phyloP scores from a whole-genome alignment of 1,284 basidiomycete genomes.

The Paramarasmius palmivorus region DNA sequence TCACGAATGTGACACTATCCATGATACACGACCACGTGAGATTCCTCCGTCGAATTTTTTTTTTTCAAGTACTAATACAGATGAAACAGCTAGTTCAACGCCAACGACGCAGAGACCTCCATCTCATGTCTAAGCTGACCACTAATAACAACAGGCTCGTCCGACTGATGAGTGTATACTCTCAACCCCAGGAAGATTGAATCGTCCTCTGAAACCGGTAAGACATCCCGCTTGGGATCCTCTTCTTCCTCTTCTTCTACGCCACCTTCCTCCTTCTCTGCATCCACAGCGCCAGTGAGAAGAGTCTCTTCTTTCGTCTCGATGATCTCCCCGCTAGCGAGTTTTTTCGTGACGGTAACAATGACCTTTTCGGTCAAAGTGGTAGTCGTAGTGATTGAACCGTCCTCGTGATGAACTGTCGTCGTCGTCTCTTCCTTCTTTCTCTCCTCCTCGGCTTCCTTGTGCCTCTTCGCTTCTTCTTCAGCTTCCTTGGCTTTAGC shows the following conservation, averaged over 20 bases:
- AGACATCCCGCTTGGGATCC: conserved; percentile 3
- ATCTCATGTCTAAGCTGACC: conserved; percentile 32
- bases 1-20: too few species aligned
- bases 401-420: background rate
- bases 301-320: conserved; percentile 5
- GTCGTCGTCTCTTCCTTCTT: conserved; percentile 17
- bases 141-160: conserved; percentile 35
- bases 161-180: conserved; percentile 41
- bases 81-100: background rate
- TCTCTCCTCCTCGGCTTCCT: conserved; percentile 12
- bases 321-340: conserved; percentile 5
- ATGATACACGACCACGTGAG: too few species aligned
- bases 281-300: too few species aligned
- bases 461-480: conserved; percentile 16
- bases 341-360: conserved; percentile 2
- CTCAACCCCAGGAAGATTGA: conserved; percentile 38
- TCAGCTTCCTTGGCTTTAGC: conserved; percentile 16
- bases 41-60: too few species aligned
- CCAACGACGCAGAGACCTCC: conserved; percentile 8
- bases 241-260: background rate
- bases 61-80: too few species aligned
- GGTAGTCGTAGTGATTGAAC: background rate
- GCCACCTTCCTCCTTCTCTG: too few species aligned
- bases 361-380: conserved; percentile 5
- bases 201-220: conserved; percentile 23